These are phyloP conservation scores for Lepidium africanum DNA, from an alignment of 345 rosid species.

Conservation along the genomic window DNA sequence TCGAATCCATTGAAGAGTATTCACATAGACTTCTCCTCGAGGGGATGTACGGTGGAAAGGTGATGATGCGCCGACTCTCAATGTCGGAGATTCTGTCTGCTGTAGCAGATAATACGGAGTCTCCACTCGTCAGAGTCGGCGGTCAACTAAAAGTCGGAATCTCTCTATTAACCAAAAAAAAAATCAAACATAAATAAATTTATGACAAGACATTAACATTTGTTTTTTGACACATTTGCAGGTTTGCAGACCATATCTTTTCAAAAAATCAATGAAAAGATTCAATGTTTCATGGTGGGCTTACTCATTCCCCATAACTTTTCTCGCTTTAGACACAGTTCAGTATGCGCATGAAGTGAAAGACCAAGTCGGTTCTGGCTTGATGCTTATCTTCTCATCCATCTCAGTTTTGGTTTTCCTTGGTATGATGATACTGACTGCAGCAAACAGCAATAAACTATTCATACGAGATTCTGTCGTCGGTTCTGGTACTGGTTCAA, in stretches of 20 bases:
- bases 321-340: conserved; percentile 53
- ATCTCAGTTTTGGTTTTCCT: conserved; percentile 45
- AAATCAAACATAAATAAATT: not conserved
- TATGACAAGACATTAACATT: not conserved
- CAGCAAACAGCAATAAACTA: conserved; percentile 29
- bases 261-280: conserved; percentile 60
- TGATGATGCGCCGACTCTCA: too few relatives aligned
- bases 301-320: conserved; percentile 46
- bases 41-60: too few relatives aligned
- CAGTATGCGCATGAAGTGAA: conserved; percentile 46
- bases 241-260: conserved; percentile 54
- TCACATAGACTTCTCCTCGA: too few relatives aligned
- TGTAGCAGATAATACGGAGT: too few relatives aligned
- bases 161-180: too few relatives aligned
- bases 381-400: conserved; percentile 39
- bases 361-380: conserved; percentile 21
- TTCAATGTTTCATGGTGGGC: conserved; percentile 71
- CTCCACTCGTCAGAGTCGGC: too few relatives aligned
- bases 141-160: too few relatives aligned
- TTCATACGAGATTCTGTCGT: conserved; percentile 31
- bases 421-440: conserved; percentile 43
- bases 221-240: conserved; percentile 3
- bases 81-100: too few relatives aligned
- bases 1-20: too few relatives aligned
- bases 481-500: conserved; percentile 15